A percentile compares a stretch with the other conserved stretches of the same genome.
phyloP scores from a whole-genome alignment of 768 basidiomycete genomes.

The Hericium rajendrae region DNA sequence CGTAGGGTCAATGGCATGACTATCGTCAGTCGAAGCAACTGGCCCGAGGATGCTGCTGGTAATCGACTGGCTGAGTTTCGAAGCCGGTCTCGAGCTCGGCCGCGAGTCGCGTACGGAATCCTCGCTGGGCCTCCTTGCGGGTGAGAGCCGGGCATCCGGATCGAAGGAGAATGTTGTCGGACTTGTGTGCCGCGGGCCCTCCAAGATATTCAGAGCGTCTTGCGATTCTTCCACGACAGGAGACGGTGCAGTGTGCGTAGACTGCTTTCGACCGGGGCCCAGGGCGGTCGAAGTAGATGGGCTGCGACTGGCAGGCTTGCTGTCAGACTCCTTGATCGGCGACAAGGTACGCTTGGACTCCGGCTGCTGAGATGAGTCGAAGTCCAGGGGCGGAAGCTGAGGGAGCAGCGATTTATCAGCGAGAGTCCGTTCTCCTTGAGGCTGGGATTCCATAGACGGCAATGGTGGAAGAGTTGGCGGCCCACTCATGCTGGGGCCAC shows the following conservation, averaged over 20 bases:
- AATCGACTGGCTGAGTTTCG: neutral
- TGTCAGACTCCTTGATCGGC: constrained; percentile 50
- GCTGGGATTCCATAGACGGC: constrained; percentile 2
- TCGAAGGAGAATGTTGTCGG: constrained; percentile 12
- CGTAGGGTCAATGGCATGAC: neutral
- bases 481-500: neutral
- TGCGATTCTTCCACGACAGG: constrained; percentile 10
- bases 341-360: constrained; percentile 19
- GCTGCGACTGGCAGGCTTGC: neutral
- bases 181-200: constrained; percentile 16
- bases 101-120: neutral
- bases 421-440: neutral
- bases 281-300: neutral
- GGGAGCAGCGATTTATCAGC: constrained; percentile 15
- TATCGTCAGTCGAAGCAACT: neutral
- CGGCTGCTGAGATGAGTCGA: constrained; percentile 23
- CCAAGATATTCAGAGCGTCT: constrained; percentile 1
- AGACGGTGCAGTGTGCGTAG: neutral
- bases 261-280: no score
- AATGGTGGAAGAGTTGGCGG: constrained; percentile 5
- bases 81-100: neutral
- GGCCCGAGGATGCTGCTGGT: neutral
- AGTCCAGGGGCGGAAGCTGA: constrained; percentile 54
- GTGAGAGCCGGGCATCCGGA: constrained; percentile 1
- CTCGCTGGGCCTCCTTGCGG: neutral